Percentiles rank a stretch among this genome's conserved stretches.
Conservation (phyloP, 2,329 filamentous ascomycete species). For the Colletotrichum sp. region DNA sequence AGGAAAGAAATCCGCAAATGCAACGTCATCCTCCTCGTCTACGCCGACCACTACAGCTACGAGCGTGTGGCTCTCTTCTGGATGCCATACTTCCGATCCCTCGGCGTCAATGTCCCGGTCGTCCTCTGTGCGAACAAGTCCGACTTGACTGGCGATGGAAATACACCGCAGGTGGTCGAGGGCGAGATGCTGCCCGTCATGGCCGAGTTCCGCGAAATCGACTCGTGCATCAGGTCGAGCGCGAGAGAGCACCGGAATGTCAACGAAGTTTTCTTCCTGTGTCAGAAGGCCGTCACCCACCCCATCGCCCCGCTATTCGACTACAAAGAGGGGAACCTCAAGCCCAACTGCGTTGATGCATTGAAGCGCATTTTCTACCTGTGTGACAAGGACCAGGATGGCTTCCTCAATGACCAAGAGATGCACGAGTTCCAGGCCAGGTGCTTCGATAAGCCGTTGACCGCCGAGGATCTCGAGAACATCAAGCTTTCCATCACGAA, state of each 20-base stretch:
- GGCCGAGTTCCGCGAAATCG: constrained; percentile 98
- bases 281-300: constrained; percentile 97
- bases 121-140: constrained; percentile 97
- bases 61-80: constrained; percentile 96
- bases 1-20: constrained; percentile 95
- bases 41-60: constrained; percentile 99
- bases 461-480: constrained; percentile 81
- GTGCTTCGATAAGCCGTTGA: constrained; percentile 89
- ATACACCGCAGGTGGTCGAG: constrained; percentile 84
- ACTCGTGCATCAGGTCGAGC: constrained; percentile 95
- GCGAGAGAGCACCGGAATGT: constrained; percentile 92
- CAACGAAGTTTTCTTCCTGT: constrained; percentile 96
- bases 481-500: constrained; percentile 89
- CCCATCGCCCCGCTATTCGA: constrained; percentile 97
- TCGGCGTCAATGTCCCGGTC: constrained; percentile 98
- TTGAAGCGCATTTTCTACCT: constrained; percentile 92
- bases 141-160: constrained; percentile 79
- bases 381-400: constrained; percentile 95
- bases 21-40: constrained; percentile 95
- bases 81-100: constrained; percentile 96
- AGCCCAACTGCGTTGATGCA: constrained; percentile 87
- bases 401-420: constrained; percentile 87
- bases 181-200: constrained; percentile 99
- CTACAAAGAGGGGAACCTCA: constrained; percentile 88
- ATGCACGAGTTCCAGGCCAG: constrained; percentile 90